Conservation (phyloP, 768 basidiomycete species). For the Piloderma croceum region DNA sequence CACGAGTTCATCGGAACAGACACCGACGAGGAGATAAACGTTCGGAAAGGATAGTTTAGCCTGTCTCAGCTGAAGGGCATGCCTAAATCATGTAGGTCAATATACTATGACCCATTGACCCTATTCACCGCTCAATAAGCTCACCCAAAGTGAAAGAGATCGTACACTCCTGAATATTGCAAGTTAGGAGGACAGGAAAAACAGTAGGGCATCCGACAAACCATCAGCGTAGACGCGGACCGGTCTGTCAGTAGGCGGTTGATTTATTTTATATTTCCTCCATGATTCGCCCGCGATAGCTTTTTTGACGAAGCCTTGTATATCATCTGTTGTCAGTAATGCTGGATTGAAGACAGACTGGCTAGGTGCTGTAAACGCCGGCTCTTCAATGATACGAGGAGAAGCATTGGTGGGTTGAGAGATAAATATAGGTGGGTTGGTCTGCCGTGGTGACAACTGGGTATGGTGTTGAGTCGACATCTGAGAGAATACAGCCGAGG, state of each 20-base stretch:
- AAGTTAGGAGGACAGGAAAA: conserved; percentile 2
- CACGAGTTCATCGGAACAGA: conserved; percentile 85
- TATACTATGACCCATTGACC: no score
- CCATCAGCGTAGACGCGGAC: conserved; percentile 94
- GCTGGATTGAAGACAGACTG: conserved; percentile 55
- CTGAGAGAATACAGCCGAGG: conserved; percentile 17
- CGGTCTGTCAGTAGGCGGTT: conserved; percentile 75
- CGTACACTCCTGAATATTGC: conserved; percentile 70
- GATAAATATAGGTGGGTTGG: conserved; percentile 30
- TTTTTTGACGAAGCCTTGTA: conserved; percentile 66
- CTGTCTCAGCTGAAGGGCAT: conserved; percentile 93
- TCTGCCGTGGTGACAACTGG: conserved; percentile 19
- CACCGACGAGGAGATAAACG: conserved; percentile 91
- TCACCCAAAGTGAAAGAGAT: conserved; percentile 95
- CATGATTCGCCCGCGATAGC: conserved; percentile 68
- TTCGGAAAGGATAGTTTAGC: conserved; percentile 90
- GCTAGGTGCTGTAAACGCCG: conserved; percentile 34
- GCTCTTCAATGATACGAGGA: conserved; percentile 34
- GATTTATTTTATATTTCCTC: conserved; percentile 76
- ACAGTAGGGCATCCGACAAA: no score
- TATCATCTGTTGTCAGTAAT: conserved; percentile 66
- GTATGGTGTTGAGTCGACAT: conserved; percentile 17
- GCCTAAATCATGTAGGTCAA: conserved; percentile 41
- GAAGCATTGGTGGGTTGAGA: conserved; percentile 22
- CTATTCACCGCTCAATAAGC: no score